Conservation (phyloP, 495 filamentous ascomycete species). For the Apiosordaria backusii region DNA sequence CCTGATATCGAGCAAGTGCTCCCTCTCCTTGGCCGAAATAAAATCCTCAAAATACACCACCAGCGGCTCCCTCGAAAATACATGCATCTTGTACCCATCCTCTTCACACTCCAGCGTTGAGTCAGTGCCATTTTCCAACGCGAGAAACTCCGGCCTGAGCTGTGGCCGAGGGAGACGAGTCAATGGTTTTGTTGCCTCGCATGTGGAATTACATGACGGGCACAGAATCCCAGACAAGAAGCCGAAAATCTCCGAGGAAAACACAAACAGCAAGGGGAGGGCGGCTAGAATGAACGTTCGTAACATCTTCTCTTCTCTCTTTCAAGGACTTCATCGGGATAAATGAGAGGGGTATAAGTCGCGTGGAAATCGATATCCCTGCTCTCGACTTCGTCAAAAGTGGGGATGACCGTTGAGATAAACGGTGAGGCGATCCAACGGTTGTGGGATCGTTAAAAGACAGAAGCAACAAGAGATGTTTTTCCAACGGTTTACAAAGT, state of each 20-base stretch:
- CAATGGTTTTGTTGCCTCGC: constrained; percentile 26
- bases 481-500: neutral
- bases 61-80: constrained; percentile 42
- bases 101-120: constrained; percentile 29
- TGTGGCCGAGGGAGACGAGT: constrained; percentile 32
- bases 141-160: constrained; percentile 42
- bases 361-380: neutral
- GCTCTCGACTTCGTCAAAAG: neutral
- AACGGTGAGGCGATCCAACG: neutral
- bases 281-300: constrained; percentile 25
- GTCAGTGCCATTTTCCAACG: constrained; percentile 33
- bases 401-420: neutral
- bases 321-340: neutral
- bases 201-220: constrained; percentile 4
- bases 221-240: constrained; percentile 16
- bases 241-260: constrained; percentile 25
- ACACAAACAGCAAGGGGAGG: constrained; percentile 25
- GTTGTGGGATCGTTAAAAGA: neutral
- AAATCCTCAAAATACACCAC: constrained; percentile 49
- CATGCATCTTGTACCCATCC: constrained; percentile 38
- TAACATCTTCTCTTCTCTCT: constrained; percentile 24
- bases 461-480: neutral
- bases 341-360: neutral
- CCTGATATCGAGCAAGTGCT: constrained; percentile 45
- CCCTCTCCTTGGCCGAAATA: constrained; percentile 32